Conservation (phyloP, 1,284 basidiomycete species). For the Trichosporon asahii region DNA sequence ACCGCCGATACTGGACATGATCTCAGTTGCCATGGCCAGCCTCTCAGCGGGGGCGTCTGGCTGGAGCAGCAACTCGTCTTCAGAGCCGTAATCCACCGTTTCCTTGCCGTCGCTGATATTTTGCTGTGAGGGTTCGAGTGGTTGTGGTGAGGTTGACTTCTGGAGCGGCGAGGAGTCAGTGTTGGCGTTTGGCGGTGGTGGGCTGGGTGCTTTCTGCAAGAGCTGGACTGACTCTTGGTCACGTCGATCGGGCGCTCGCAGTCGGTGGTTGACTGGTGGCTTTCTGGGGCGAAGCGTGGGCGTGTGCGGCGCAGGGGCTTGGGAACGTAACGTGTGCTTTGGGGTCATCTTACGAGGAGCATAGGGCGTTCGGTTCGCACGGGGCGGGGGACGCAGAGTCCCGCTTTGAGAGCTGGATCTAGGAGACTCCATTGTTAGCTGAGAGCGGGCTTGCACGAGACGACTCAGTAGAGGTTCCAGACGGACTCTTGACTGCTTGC, state of each 20-base stretch:
- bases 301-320: constrained; percentile 8
- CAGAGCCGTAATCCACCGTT: not conserved
- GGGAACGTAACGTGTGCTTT: not conserved
- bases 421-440: not conserved
- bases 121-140: not conserved
- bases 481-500: not conserved
- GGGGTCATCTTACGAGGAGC: not conserved
- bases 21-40: not conserved
- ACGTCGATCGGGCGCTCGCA: not conserved
- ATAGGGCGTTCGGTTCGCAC: not conserved
- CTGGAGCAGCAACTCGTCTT: not conserved
- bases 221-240: not conserved
- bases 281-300: not conserved
- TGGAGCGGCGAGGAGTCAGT: not conserved
- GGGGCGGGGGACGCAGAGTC: not conserved
- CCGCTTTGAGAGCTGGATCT: not conserved
- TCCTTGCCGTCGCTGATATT: not conserved
- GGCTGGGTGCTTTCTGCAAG: not conserved
- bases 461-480: not conserved
- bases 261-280: not conserved
- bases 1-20: not conserved
- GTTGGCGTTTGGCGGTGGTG: not conserved
- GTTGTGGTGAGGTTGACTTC: not conserved
- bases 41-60: not conserved
- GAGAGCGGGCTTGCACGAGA: not conserved